Evolutionary conservation across 2,329 filamentous ascomycete species (phyloP), one percentile per base, ranked within the genome.

Genomic region (Calonectria henricotiae): DNA sequence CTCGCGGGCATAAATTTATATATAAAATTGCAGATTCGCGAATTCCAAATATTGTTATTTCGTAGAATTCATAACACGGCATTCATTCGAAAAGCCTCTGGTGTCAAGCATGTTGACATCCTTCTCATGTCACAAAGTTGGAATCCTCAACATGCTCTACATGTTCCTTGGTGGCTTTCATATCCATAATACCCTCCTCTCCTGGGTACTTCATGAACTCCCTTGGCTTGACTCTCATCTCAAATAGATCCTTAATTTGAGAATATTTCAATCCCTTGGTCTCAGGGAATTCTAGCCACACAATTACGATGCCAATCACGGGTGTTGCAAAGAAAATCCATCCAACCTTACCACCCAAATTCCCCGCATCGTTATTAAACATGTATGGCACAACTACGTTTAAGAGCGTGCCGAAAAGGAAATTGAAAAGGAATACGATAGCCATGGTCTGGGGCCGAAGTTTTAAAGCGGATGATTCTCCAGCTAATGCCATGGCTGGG

Each of bases 281-380:
- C 17, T 75, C 72, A 6, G 72, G 67, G 44, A 74, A 65, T 1
- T 65, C 62, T 13, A 74, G 55, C 58, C 65, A 73, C 0, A 72
- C 35, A 4, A 63, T 49, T 1, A 54, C 39, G 7, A 58, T 17
- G n/a, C 47, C 37, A 9, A 70, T 49, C 12, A 51, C 15, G 17
- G 51, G 55, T 3, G 49, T 39, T 12, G 30, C 64, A 8, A 44
- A 37, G 27, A 70, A 67, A 5, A 70, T 49, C 30, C 46, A 67
- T 15, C 37, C 64, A 2, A 51, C 37, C 25, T 67, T 67, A 7
- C 55, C 68, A 12, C 63, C 46, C 4, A 70, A 20, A 35, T 70
- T 64, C 3, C 44, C 55, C 13, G 55, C 43, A 44, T 67, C 68
- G 1, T 49, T 7, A 35, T 70, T 67, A 41, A 67, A 67, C 25